Conservation (phyloP, 768 basidiomycete genomes). For the Naganishia friedmannii region DNA sequence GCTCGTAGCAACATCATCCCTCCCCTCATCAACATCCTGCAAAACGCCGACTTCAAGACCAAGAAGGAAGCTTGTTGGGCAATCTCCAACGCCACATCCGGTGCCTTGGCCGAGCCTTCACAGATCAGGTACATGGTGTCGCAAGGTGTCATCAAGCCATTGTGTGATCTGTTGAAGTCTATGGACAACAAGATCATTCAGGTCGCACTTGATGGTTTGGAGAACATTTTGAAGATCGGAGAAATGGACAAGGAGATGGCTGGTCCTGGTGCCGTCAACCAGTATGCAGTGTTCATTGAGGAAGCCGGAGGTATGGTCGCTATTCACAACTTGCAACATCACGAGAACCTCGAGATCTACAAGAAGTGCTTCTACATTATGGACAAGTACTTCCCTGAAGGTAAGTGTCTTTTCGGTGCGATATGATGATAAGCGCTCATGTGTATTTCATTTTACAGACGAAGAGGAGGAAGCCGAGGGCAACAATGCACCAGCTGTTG, state of each 20-base stretch:
- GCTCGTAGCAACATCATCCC: constrained; percentile 66
- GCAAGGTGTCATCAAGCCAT: constrained; percentile 97
- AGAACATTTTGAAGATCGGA: constrained; percentile 96
- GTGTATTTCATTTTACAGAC: constrained; percentile 53
- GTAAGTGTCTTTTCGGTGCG: not conserved
- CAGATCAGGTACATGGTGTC: constrained; percentile 97
- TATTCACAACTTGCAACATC: constrained; percentile 98
- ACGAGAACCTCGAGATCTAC: constrained; percentile 99
- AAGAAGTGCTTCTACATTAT: constrained; percentile 95
- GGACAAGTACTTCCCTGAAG: constrained; percentile 84
- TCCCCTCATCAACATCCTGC: constrained; percentile 95
- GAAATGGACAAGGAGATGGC: constrained; percentile 84
- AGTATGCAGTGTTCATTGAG: constrained; percentile 91
- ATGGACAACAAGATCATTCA: constrained; percentile 99
- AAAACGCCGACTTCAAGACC: constrained; percentile 98
- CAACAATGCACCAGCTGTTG: constrained; percentile 66
- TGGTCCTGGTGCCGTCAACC: constrained; percentile 79
- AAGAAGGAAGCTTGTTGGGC: constrained; percentile 99
- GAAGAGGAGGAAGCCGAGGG: constrained; percentile 85
- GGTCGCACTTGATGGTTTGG: constrained; percentile 93
- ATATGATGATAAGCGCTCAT: not conserved
- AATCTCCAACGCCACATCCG: constrained; percentile 97
- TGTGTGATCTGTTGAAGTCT: constrained; percentile 92
- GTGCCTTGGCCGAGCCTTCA: constrained; percentile 89
- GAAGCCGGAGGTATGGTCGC: constrained; percentile 96